Conservation (phyloP, 768 basidiomycete genomes). For the Sporobolomyces pararoseus region DNA sequence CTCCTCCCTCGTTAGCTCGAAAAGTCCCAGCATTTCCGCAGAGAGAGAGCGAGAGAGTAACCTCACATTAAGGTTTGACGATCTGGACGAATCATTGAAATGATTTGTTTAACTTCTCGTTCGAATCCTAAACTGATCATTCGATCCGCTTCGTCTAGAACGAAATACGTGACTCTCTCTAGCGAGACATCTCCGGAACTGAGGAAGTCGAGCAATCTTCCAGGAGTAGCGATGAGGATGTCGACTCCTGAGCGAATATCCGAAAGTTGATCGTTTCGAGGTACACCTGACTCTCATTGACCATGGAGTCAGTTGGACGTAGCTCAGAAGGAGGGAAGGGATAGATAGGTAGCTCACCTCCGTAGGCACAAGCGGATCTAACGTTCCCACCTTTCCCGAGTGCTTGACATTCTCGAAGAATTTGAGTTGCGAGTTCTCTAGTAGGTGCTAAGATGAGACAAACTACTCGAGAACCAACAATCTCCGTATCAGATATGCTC, state of each 20-base stretch:
- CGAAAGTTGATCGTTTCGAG: constrained; percentile 79
- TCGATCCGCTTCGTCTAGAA: constrained; percentile 98
- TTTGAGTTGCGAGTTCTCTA: constrained; percentile 84
- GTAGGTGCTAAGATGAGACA: constrained; percentile 87
- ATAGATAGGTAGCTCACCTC: constrained; percentile 44
- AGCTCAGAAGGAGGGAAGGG: background rate
- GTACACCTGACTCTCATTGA: constrained; percentile 63
- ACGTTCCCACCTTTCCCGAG: constrained; percentile 49
- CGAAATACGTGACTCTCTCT: constrained; percentile 84
- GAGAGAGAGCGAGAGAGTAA: background rate
- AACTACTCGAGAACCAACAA: background rate
- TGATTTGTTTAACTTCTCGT: constrained; percentile 59
- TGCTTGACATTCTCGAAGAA: constrained; percentile 70
- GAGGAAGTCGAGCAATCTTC: constrained; percentile 87
- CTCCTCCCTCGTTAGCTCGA: too few relatives aligned
- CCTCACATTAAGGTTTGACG: constrained; percentile 82
- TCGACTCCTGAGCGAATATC: constrained; percentile 69
- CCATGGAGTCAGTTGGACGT: constrained; percentile 66
- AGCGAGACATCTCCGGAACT: constrained; percentile 94
- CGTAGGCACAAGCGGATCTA: constrained; percentile 51
- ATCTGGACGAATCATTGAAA: constrained; percentile 68
- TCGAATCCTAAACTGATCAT: constrained; percentile 99
- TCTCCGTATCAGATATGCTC: too few relatives aligned
- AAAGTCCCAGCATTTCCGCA: too few relatives aligned
- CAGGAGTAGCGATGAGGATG: constrained; percentile 87